Conservation (phyloP, 2,329 filamentous ascomycete species). For the Fusarium burgessii region DNA sequence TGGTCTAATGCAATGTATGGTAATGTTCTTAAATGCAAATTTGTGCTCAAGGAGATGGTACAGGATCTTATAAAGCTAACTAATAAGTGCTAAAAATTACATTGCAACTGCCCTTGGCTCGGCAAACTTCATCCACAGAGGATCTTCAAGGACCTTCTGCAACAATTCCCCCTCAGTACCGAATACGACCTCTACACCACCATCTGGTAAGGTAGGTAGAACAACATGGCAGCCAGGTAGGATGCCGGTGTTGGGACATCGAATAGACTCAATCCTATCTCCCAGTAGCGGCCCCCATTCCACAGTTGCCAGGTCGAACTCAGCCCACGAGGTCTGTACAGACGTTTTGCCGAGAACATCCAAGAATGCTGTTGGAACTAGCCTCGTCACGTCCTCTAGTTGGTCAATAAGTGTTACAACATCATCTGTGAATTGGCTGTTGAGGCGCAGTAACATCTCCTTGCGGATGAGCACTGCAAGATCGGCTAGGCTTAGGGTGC, state of each 20-base stretch:
- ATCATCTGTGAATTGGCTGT: conserved; percentile 24
- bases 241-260: conserved; percentile 18
- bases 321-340: conserved; percentile 26
- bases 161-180: not conserved
- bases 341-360: conserved; percentile 16
- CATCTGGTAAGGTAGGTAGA: conserved; percentile 9
- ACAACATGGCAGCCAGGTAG: conserved; percentile 21
- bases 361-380: conserved; percentile 25
- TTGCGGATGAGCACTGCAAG: conserved; percentile 26
- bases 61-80: too few species aligned
- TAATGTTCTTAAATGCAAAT: too few species aligned
- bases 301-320: conserved; percentile 13
- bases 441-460: conserved; percentile 2
- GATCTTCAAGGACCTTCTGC: conserved; percentile 8
- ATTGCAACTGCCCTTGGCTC: not conserved
- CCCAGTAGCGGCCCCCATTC: conserved; percentile 17
- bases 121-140: conserved; percentile 23
- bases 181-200: conserved; percentile 25
- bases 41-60: too few species aligned
- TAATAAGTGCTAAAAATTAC: too few species aligned
- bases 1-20: too few species aligned
- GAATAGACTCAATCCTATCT: conserved; percentile 19
- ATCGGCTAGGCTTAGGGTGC: conserved; percentile 5
- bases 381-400: conserved; percentile 14
- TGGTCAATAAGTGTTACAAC: conserved; percentile 13